Evolutionary conservation across 2,329 filamentous ascomycete species (phyloP).

Genomic region (Aspergillus hiratsukae): DNA sequence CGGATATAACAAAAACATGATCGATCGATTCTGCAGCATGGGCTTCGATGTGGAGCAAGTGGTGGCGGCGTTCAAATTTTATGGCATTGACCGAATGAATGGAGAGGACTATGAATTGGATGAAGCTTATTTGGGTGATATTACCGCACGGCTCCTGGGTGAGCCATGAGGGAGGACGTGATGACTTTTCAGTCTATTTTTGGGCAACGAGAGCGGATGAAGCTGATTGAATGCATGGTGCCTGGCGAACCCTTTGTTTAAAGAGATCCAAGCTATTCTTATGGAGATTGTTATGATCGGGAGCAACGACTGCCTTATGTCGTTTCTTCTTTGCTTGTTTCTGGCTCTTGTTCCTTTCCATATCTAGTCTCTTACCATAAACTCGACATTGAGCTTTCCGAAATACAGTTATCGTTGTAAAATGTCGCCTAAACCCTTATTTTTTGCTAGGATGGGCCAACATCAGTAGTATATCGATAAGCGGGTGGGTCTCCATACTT

Average conservation of each 20-base stretch:
- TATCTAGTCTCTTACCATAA: neutral
- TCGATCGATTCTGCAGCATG: conserved; percentile 84
- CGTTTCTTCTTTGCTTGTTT: neutral
- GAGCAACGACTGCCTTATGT: neutral
- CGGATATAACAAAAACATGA: conserved; percentile 78
- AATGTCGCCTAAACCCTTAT: neutral
- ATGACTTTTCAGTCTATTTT: conserved; percentile 5
- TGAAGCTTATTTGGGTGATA: conserved; percentile 83
- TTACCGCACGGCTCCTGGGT: conserved; percentile 78
- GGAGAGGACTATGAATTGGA: conserved; percentile 83
- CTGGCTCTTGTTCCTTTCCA: neutral
- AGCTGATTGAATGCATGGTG: conserved; percentile 25
- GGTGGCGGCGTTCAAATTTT: conserved; percentile 74
- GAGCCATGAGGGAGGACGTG: conserved; percentile 53
- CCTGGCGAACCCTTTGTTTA: conserved; percentile 25
- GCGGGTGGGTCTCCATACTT: neutral
- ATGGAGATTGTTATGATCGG: conserved; percentile 3
- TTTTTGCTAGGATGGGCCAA: neutral
- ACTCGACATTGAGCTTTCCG: neutral
- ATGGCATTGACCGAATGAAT: conserved; percentile 73
- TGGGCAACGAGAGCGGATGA: conserved; percentile 3
- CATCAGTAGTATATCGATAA: neutral
- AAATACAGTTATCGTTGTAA: neutral
- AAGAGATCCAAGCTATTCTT: conserved; percentile 3
- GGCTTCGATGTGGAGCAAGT: conserved; percentile 86